Percentiles rank a stretch among this genome's conserved stretches.
Evolutionary conservation across 805 yeast genomes (phyloP).

Genomic region (Starmerella khaoyaiensis): DNA sequence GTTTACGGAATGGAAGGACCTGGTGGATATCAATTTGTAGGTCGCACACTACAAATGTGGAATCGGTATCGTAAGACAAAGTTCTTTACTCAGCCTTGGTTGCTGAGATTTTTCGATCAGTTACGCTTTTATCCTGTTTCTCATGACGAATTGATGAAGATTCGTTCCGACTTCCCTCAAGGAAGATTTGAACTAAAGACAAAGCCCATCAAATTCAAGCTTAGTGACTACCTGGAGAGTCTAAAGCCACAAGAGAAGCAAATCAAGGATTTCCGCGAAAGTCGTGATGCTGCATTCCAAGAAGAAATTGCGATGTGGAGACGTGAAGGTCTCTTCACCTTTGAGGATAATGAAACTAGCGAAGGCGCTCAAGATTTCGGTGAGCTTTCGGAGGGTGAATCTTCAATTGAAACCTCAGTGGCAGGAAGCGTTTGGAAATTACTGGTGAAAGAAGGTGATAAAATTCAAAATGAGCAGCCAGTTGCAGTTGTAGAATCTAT

Average conservation of each 20-base stretch:
- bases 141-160: constrained; percentile 65
- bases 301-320: constrained; percentile 30
- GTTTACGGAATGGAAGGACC: constrained; percentile 97
- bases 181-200: constrained; percentile 70
- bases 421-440: constrained; percentile 94
- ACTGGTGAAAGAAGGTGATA: constrained; percentile 64
- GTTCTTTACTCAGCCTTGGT: constrained; percentile 63
- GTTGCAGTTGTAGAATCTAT: constrained; percentile 88
- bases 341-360: constrained; percentile 29
- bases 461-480: constrained; percentile 60
- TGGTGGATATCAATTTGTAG: constrained; percentile 95
- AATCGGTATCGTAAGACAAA: constrained; percentile 59
- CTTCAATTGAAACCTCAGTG: constrained; percentile 77
- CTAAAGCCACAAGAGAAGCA: constrained; percentile 56
- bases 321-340: constrained; percentile 63
- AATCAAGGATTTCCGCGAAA: constrained; percentile 36
- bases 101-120: constrained; percentile 84
- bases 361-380: constrained; percentile 26
- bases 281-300: constrained; percentile 28
- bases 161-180: constrained; percentile 60
- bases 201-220: constrained; percentile 69
- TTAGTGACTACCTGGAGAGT: constrained; percentile 66
- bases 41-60: constrained; percentile 96
- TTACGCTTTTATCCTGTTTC: constrained; percentile 89
- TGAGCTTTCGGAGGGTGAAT: constrained; percentile 61